A percentile compares a stretch with the other conserved stretches of the same genome.
Conservation (phyloP, 192 early-diverging fungal genomes). For the Endogone sp. region DNA sequence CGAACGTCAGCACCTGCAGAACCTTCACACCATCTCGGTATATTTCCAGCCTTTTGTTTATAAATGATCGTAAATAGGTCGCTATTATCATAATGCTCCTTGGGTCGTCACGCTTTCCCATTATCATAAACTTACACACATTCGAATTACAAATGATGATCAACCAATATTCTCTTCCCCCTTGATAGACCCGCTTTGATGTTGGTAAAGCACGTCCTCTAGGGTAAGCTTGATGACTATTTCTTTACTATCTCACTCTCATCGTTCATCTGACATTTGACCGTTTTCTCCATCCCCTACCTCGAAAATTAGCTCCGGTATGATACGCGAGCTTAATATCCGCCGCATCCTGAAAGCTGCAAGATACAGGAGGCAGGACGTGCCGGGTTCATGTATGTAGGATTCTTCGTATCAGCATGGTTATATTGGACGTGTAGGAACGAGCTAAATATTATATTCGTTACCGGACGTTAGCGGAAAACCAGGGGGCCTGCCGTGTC, state of each 20-base stretch:
- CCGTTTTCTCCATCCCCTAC: too few species aligned
- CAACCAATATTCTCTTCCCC: not conserved
- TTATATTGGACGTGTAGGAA: too few species aligned
- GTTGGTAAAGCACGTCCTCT: constrained; percentile 4
- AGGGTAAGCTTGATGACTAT: constrained; percentile 4
- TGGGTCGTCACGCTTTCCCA: too few species aligned
- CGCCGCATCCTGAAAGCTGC: not conserved
- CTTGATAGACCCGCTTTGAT: constrained; percentile 15
- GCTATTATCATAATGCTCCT: too few species aligned
- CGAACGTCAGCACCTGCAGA: constrained; percentile 48
- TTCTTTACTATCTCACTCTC: too few species aligned
- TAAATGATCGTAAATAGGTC: too few species aligned
- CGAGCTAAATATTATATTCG: too few species aligned
- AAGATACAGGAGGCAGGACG: not conserved
- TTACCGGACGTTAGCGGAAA: constrained; percentile 14
- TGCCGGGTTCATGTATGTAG: not conserved
- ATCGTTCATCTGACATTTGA: too few species aligned
- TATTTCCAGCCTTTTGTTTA: too few species aligned
- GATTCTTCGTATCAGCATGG: too few species aligned
- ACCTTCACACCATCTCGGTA: constrained; percentile 52
- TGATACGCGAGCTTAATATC: not conserved
- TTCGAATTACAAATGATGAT: not conserved
- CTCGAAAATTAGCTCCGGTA: not conserved
- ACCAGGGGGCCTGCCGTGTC: constrained; percentile 68
- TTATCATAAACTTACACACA: too few species aligned